Percentiles rank a stretch among this genome's conserved stretches.
Evolutionary conservation across 2,329 filamentous ascomycete genomes (phyloP).

Genomic region (Monosporascus sp.): DNA sequence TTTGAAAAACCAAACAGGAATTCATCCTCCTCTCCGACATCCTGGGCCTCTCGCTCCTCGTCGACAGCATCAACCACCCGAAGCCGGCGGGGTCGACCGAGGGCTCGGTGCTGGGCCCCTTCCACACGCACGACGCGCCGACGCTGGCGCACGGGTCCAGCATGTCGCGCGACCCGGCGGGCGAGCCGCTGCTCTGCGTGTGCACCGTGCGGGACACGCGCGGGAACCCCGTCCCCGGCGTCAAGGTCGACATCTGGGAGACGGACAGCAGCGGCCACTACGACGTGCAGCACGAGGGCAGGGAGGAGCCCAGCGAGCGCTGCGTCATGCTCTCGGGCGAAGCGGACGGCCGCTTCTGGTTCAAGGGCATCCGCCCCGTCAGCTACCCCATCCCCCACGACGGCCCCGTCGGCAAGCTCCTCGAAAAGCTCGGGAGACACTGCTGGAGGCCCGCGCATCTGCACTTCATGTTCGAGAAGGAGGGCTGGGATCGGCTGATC

Average conservation of each 20-base stretch:
- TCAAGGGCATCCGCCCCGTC: conserved; percentile 77
- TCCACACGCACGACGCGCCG: conserved; percentile 75
- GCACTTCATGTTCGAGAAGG: conserved; percentile 85
- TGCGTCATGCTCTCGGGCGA: conserved; percentile 63
- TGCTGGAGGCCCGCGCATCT: conserved; percentile 72
- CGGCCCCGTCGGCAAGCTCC: conserved; percentile 71
- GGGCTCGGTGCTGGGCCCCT: conserved; percentile 75
- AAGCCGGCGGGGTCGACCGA: conserved; percentile 67
- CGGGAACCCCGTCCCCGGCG: conserved; percentile 57
- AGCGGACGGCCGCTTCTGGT: conserved; percentile 72
- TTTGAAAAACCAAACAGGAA: conserved; percentile 42
- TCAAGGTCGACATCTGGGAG: conserved; percentile 80
- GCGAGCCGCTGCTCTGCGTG: conserved; percentile 66
- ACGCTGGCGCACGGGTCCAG: conserved; percentile 46
- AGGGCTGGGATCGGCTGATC: conserved; percentile 72
- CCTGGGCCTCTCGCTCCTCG: conserved; percentile 71
- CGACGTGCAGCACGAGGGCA: conserved; percentile 69
- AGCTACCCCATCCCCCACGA: conserved; percentile 82
- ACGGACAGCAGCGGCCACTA: conserved; percentile 76
- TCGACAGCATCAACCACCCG: conserved; percentile 79
- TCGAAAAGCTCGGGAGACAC: conserved; percentile 64
- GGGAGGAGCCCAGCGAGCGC: conserved; percentile 61
- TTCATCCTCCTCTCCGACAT: conserved; percentile 80
- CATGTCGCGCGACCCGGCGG: conserved; percentile 65
- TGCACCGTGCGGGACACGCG: conserved; percentile 63